Evolutionary conservation across 192 early-diverging fungal species (phyloP), one percentile per base, ranked within the genome.

Genomic region (Borealophlyctis nickersoniae): DNA sequence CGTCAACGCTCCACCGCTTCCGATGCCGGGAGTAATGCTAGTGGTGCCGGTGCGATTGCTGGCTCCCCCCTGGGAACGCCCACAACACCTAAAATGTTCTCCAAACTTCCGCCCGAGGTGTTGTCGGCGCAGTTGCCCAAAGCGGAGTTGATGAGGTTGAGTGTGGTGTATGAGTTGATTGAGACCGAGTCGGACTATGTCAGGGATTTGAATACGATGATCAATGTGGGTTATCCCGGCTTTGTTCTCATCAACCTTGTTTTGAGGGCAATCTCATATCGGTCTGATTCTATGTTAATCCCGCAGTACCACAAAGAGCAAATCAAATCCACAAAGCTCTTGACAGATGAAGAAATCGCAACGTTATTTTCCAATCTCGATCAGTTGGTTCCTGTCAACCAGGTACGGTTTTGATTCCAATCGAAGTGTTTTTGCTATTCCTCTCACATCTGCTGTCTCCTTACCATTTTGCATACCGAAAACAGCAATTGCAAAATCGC

Each of bases 101-200:
- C 75, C 3, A 83, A 83, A 34, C 60, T 84, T 22, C 82, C 82
- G 2, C 57, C 66, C 50, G 72, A 78, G 50, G 69, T 84, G n/a
- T 24, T 63, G 50, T 59, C 62, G 28, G 60, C 79, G 2, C 56
- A 64, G 23, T 33, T 84, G 36, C 65, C 70, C 29, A 84, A 83
- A 56, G 59, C 62, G 35, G 82, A 84, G 57, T 24, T 83, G 58
- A 83, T 84, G 82, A 34, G 82, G 24, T 52, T 84, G 49, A 69
- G 61, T n/a, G 81, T 70, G 14, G 76, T 84, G 14, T 84, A 84
- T 63, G 82, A 84, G 65, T 50, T 84, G 48, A 78, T 84, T 65
- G 82, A 82, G 62, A 84, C 82, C 1, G 82, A 84, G 69, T 63
- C 73, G 34, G 82, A 84, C 51, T 84, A 83, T 66, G 67, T 78